Evolutionary conservation across 2,329 filamentous ascomycete genomes (phyloP).

Genomic region (Fusarium subtropicale): DNA sequence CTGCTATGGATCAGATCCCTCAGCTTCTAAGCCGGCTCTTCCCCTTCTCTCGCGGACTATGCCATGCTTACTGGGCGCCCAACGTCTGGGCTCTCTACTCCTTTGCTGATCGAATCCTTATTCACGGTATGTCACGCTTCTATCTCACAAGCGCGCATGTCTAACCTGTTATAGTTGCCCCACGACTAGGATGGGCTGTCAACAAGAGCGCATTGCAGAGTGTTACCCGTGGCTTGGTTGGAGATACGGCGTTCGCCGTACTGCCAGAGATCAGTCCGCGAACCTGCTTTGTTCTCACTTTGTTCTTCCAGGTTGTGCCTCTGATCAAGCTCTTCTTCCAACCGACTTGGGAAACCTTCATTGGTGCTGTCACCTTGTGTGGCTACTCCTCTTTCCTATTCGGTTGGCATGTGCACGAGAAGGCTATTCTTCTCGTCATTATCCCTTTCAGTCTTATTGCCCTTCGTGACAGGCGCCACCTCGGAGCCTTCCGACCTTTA

Average conservation of each 20-base stretch:
- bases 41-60: slow-evolving; percentile 91
- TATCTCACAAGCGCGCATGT: not conserved
- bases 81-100: slow-evolving; percentile 98
- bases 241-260: slow-evolving; percentile 93
- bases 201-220: slow-evolving; percentile 82
- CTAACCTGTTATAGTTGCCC: slow-evolving; percentile 71
- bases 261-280: slow-evolving; percentile 86
- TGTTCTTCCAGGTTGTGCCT: slow-evolving; percentile 83
- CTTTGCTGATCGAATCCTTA: slow-evolving; percentile 85
- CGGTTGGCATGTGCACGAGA: slow-evolving; percentile 98
- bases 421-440: slow-evolving; percentile 92
- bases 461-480: slow-evolving; percentile 87
- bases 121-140: slow-evolving; percentile 71
- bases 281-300: slow-evolving; percentile 83
- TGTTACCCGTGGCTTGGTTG: slow-evolving; percentile 91
- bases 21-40: slow-evolving; percentile 89
- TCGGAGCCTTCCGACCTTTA: slow-evolving; percentile 90
- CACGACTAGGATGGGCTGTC: slow-evolving; percentile 79
- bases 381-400: slow-evolving; percentile 97
- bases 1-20: slow-evolving; percentile 80
- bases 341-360: slow-evolving; percentile 89
- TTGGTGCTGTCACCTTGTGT: slow-evolving; percentile 90
- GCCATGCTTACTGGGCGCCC: slow-evolving; percentile 98
- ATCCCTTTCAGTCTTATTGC: slow-evolving; percentile 95
- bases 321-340: slow-evolving; percentile 83